phyloP scores from a whole-genome alignment of 164 flowering plant genomes.

The Umbellularia californica region DNA sequence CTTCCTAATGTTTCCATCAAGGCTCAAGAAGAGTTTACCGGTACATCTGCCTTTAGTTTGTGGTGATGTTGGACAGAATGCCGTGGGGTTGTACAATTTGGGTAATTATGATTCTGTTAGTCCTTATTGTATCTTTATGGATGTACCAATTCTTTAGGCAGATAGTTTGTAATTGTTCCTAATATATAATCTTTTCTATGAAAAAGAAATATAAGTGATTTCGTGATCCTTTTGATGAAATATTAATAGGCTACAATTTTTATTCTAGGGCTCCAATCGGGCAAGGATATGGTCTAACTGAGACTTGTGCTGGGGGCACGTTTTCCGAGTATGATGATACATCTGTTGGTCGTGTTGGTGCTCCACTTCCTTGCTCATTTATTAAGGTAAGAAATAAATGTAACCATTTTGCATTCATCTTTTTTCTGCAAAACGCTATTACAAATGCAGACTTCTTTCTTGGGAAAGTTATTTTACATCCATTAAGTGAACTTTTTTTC shows the following conservation, averaged over 20 bases:
- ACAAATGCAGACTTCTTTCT: background rate
- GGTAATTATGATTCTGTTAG: too few species aligned
- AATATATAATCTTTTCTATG: too few species aligned
- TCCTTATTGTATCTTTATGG: too few species aligned
- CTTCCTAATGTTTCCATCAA: too few species aligned
- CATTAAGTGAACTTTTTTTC: background rate
- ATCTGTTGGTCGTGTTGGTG: conserved; percentile 97
- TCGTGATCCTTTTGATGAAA: background rate
- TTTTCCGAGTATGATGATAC: conserved; percentile 86
- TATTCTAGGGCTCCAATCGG: conserved; percentile 82
- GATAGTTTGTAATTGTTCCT: too few species aligned
- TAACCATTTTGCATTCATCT: background rate
- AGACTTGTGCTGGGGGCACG: conserved; percentile 95
- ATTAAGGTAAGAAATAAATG: conserved; percentile 52
- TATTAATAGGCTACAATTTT: background rate
- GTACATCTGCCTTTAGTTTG: too few species aligned
- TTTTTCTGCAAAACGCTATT: background rate
- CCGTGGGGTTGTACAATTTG: too few species aligned
- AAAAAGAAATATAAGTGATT: background rate
- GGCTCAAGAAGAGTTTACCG: too few species aligned
- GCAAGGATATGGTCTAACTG: conserved; percentile 98
- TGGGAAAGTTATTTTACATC: background rate
- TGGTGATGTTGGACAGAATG: too few species aligned
- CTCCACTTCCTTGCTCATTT: conserved; percentile 90
- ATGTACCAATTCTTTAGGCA: too few species aligned